Percentiles rank a stretch among this genome's conserved stretches.
These are phyloP conservation scores for Chlorella sp. DNA, from an alignment of 139 green algal genomes.

Conservation along the genomic window DNA sequence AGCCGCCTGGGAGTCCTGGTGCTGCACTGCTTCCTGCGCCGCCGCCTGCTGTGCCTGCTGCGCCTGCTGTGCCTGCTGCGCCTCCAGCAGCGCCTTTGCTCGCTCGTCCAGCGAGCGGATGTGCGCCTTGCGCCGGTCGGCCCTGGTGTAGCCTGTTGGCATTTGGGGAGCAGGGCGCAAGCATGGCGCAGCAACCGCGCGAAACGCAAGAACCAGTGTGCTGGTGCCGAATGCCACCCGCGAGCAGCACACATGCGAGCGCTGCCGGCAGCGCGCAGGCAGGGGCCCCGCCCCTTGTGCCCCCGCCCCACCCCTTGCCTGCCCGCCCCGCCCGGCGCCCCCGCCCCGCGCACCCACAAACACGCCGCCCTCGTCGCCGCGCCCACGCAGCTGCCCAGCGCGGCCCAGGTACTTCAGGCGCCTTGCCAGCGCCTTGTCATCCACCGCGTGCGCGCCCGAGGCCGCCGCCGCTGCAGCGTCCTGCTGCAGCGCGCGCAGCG, in stretches of 20 bases:
- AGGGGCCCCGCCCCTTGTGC: neutral
- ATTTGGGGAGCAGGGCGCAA: no score
- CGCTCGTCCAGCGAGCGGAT: slow-evolving; percentile 28
- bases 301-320: neutral
- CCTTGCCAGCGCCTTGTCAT: slow-evolving; percentile 25
- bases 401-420: slow-evolving; percentile 29
- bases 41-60: neutral
- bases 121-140: slow-evolving; percentile 31
- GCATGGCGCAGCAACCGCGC: no score
- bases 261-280: no score
- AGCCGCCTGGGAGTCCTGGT: neutral
- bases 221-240: no score
- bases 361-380: no score
- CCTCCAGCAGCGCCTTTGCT: slow-evolving; percentile 12
- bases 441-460: neutral
- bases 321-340: neutral
- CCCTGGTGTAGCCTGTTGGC: slow-evolving; percentile 19
- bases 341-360: slow-evolving; percentile 11
- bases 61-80: no score
- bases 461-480: neutral
- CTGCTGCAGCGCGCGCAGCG: slow-evolving; percentile 35
- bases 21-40: neutral
- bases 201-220: no score
- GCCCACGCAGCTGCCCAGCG: neutral
- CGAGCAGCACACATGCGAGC: no score